A percentile compares a stretch with the other conserved stretches of the same genome.
Evolutionary conservation across 179 eudicot genomes (phyloP).

Genomic region (Beta macrorhiza): DNA sequence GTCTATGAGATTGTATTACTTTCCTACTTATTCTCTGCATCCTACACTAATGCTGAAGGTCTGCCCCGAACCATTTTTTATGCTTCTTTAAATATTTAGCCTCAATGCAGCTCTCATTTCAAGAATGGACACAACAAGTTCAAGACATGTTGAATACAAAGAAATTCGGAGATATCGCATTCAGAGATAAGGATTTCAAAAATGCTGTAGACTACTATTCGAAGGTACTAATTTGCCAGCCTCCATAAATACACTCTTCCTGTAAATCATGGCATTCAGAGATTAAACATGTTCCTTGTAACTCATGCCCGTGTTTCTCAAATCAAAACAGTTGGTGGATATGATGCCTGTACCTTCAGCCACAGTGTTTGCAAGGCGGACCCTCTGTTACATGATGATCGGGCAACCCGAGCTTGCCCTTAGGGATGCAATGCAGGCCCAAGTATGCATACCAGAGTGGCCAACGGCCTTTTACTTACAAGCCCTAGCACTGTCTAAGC

Average conservation of each 20-base stretch:
- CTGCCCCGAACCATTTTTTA: background rate
- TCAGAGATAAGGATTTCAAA: slow-evolving; percentile 91
- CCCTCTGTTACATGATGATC: slow-evolving; percentile 77
- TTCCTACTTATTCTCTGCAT: background rate
- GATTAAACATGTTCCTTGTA: background rate
- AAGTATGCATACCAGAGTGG: slow-evolving; percentile 98
- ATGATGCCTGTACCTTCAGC: slow-evolving; percentile 93
- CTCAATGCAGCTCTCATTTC: slow-evolving; percentile 76
- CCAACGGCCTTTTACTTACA: slow-evolving; percentile 95
- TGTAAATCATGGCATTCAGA: background rate
- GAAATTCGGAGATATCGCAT: slow-evolving; percentile 91
- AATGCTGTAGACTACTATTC: slow-evolving; percentile 76
- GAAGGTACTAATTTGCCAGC: slow-evolving; percentile 49
- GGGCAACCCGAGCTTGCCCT: slow-evolving; percentile 88
- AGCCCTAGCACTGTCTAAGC: slow-evolving; percentile 54
- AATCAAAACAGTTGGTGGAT: slow-evolving; percentile 56
- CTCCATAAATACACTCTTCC: background rate
- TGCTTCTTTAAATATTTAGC: background rate
- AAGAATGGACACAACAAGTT: slow-evolving; percentile 99
- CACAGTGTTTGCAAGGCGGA: slow-evolving; percentile 82
- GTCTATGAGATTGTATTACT: background rate
- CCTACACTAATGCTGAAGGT: background rate
- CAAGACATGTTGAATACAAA: slow-evolving; percentile 94
- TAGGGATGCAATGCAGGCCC: slow-evolving; percentile 98
- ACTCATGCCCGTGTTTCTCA: slow-evolving; percentile 13